A percentile compares a stretch with the other conserved stretches of the same genome.
phyloP scores from a whole-genome alignment of 1,284 basidiomycete species.

The Moniliella sp. region DNA sequence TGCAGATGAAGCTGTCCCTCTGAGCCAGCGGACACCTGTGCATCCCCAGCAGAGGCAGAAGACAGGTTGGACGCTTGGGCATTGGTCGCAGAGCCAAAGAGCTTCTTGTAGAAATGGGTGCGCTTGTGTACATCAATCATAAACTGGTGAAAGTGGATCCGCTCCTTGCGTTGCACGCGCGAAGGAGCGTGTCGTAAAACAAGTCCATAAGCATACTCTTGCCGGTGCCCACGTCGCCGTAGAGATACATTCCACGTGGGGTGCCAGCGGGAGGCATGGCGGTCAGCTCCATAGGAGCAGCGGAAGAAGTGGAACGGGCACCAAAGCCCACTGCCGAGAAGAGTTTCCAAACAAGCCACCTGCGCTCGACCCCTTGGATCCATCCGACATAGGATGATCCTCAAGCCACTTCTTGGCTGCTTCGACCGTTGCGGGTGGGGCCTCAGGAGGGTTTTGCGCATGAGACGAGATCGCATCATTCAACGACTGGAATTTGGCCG shows the following conservation, averaged over 20 bases:
- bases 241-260: conserved; percentile 82
- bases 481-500: conserved; percentile 56
- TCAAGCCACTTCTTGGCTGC: neutral
- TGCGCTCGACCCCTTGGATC: too few species aligned
- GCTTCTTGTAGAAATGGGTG: conserved; percentile 45
- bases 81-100: conserved; percentile 12
- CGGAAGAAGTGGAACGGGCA: neutral
- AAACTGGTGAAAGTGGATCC: conserved; percentile 71
- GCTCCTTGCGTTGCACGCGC: conserved; percentile 50
- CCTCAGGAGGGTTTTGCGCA: conserved; percentile 11
- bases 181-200: conserved; percentile 62
- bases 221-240: conserved; percentile 87
- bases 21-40: neutral
- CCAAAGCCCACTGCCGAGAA: neutral
- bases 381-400: too few species aligned
- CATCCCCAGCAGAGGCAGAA: conserved; percentile 3
- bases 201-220: conserved; percentile 97
- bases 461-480: conserved; percentile 55
- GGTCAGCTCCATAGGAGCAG: neutral
- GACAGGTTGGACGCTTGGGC: conserved; percentile 1
- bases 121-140: conserved; percentile 97
- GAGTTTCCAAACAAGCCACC: neutral
- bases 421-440: neutral
- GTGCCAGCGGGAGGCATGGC: conserved; percentile 38
- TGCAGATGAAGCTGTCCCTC: conserved; percentile 24